Base-by-base conservation (phyloP, 345 rosid genomes). In the Murraya koenigii region DNA sequence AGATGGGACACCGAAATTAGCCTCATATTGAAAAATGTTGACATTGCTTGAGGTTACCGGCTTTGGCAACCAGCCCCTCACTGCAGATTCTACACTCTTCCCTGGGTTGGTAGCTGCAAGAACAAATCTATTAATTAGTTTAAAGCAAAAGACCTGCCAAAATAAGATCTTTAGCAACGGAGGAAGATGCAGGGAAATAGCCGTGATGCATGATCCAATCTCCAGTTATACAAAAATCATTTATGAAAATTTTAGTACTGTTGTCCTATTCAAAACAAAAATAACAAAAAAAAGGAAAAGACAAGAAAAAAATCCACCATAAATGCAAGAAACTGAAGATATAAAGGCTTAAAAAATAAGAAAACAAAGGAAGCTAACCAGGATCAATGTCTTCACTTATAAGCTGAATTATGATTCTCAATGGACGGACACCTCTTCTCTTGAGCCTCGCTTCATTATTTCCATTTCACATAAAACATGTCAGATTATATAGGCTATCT, bases 361-460 rank as follows among this genome's bases (percentile, higher is more conserved):
- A 32, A 32, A 76, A 10, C 33, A 67, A 6, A 13, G 17, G 26
- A 22, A 71, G 28, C 88, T 33, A 81, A 93, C 99, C 98, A 82
- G 94, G 90, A 82, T 96, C 98, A 62, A 90, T 79, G 52, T 92
- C 91, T 77, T 92, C 95, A 82, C 98, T 91, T 70, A 94, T 79
- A 56, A 96, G 97, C 75, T 88, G 98, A 84, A 96, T 86, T 83
- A 78, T 61, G 86, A 96, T 88, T 77, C 98, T n/a, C n/a, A n/a
- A n/a, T n/a, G n/a, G n/a, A n/a, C n/a, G n/a, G n/a, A n/a, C n/a
- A n/a, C n/a, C n/a, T n/a, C n/a, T n/a, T n/a, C n/a, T n/a, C n/a
- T n/a, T n/a, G n/a, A n/a, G n/a, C n/a, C n/a, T n/a, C n/a, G n/a
- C n/a, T n/a, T n/a, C n/a, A n/a, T n/a, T n/a, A n/a, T n/a, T n/a